A percentile compares a stretch with the other conserved stretches of the same genome.
These are phyloP conservation scores for Tulasnella sp. DNA, from an alignment of 768 basidiomycete species.

Conservation along the genomic window DNA sequence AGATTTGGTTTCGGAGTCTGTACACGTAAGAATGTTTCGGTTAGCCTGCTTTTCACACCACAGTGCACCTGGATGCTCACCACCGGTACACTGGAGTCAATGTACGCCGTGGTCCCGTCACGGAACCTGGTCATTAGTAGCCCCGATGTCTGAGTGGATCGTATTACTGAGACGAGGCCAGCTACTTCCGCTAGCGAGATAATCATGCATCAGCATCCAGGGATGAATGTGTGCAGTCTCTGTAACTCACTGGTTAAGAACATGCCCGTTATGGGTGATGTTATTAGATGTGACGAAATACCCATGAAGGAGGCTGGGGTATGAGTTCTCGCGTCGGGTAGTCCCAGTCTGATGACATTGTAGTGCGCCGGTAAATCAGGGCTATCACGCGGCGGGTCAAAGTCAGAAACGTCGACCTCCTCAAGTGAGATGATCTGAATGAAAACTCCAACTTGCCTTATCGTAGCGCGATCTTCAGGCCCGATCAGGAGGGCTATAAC, in stretches of 20 bases:
- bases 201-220: not conserved
- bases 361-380: slow-evolving; percentile 9
- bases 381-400: not conserved
- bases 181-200: slow-evolving; percentile 10
- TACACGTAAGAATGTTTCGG: not conserved
- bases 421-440: not conserved
- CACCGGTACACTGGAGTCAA: slow-evolving; percentile 11
- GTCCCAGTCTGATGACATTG: slow-evolving; percentile 12
- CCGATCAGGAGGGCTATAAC: slow-evolving; percentile 11
- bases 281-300: slow-evolving; percentile 14
- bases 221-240: not conserved
- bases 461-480: slow-evolving; percentile 14
- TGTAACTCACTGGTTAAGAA: slow-evolving; percentile 13
- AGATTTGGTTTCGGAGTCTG: slow-evolving; percentile 10
- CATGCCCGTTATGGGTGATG: slow-evolving; percentile 15
- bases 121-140: slow-evolving; percentile 12
- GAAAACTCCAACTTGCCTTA: not conserved
- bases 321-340: slow-evolving; percentile 1
- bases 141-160: slow-evolving; percentile 10
- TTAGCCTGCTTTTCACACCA: too few species aligned
- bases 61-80: not conserved
- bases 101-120: slow-evolving; percentile 6
- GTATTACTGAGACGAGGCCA: slow-evolving; percentile 14
- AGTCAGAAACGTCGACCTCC: not conserved
- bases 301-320: slow-evolving; percentile 12